A percentile compares a stretch with the other conserved stretches of the same genome.
Conservation (phyloP, 1,139 yeast genomes). For the Saccharomyces uvarum region DNA sequence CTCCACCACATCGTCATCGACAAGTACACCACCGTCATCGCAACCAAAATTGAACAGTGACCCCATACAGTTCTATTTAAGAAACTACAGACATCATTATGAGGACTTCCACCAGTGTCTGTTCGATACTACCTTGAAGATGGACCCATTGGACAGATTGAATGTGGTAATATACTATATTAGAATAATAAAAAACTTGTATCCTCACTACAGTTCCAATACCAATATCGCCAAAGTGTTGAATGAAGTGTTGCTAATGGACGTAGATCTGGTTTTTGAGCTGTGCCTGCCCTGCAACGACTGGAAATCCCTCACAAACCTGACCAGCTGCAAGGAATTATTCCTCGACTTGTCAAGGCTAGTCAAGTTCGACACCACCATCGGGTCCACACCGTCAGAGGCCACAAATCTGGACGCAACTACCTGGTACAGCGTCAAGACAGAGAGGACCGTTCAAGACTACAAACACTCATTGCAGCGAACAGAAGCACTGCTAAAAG, state of each 20-base stretch:
- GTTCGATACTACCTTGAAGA: slow-evolving; percentile 24
- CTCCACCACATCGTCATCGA: slow-evolving; percentile 8
- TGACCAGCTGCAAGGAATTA: slow-evolving; percentile 17
- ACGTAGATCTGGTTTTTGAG: slow-evolving; percentile 15
- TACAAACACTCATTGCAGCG: slow-evolving; percentile 6
- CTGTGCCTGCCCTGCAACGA: slow-evolving; percentile 22
- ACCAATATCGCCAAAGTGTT: slow-evolving; percentile 11
- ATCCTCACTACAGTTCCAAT: neutral
- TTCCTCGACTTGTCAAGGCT: slow-evolving; percentile 1
- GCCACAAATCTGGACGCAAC: neutral
- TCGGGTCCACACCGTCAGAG: neutral
- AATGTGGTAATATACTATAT: slow-evolving; percentile 25
- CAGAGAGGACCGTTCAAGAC: neutral
- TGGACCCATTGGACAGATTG: slow-evolving; percentile 28
- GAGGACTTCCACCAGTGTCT: slow-evolving; percentile 32
- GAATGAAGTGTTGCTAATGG: slow-evolving; percentile 18
- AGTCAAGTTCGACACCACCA: neutral
- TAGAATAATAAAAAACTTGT: slow-evolving; percentile 11
- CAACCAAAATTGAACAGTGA: slow-evolving; percentile 10
- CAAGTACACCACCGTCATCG: slow-evolving; percentile 1
- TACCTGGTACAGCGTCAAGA: neutral
- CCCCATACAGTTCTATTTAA: slow-evolving; percentile 28
- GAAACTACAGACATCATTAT: slow-evolving; percentile 25
- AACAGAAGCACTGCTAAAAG: slow-evolving; percentile 9
- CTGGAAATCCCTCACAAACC: slow-evolving; percentile 23